Conservation (phyloP, 2,329 filamentous ascomycete genomes). For the Zasmidium citrigriseum region DNA sequence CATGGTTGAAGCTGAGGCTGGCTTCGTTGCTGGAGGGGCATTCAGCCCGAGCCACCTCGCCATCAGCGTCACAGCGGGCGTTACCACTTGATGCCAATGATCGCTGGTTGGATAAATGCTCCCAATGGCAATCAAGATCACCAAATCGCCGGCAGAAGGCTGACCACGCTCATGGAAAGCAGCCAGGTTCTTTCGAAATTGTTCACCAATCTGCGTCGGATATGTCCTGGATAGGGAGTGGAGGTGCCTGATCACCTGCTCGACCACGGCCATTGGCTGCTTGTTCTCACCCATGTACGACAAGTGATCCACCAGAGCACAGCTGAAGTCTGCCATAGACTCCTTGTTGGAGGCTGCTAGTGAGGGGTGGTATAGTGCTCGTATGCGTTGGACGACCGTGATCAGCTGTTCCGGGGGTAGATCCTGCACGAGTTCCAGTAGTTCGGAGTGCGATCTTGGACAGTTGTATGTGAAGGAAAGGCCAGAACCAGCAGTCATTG, state of each 20-base stretch:
- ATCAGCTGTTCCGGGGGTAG: slow-evolving; percentile 68
- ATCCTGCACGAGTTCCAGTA: slow-evolving; percentile 65
- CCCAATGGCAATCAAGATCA: slow-evolving; percentile 79
- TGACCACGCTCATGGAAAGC: slow-evolving; percentile 56
- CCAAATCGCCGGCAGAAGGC: slow-evolving; percentile 68
- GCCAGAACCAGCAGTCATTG: slow-evolving; percentile 40
- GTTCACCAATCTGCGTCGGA: slow-evolving; percentile 72
- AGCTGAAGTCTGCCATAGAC: slow-evolving; percentile 71
- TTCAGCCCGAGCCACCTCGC: slow-evolving; percentile 79
- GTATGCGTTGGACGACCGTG: slow-evolving; percentile 81
- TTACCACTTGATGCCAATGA: slow-evolving; percentile 94
- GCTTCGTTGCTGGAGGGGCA: slow-evolving; percentile 55
- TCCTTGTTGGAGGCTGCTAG: slow-evolving; percentile 82
- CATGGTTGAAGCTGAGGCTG: slow-evolving; percentile 68
- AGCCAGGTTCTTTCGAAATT: slow-evolving; percentile 73
- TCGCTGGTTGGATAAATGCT: slow-evolving; percentile 92
- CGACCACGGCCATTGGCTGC: slow-evolving; percentile 64
- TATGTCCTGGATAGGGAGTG: slow-evolving; percentile 91
- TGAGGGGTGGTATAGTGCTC: slow-evolving; percentile 88
- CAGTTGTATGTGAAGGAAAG: slow-evolving; percentile 86
- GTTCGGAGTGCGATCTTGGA: slow-evolving; percentile 73
- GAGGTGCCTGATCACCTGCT: slow-evolving; percentile 82
- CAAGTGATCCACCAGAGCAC: slow-evolving; percentile 67
- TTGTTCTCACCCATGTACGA: slow-evolving; percentile 56
- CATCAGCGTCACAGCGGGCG: slow-evolving; percentile 84